phyloP scores from a whole-genome alignment of 1,284 basidiomycete species.

The Fistulinella cinereoalba region DNA sequence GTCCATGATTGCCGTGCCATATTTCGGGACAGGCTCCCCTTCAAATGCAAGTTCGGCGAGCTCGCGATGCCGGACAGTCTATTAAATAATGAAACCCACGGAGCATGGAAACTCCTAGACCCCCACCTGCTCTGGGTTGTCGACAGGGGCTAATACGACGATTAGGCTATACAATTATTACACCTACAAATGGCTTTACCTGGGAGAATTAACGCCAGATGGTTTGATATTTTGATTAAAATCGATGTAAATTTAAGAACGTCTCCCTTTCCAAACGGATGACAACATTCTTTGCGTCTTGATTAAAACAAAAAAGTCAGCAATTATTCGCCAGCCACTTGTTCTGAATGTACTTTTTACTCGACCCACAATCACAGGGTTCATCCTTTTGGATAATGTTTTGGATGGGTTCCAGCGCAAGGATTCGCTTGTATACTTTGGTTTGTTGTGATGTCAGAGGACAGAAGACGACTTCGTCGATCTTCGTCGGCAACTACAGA shows the following conservation, averaged over 20 bases:
- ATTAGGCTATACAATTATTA: conserved; percentile 3
- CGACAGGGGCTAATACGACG: conserved; percentile 48
- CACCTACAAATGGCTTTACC: conserved; percentile 37
- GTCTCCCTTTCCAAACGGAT: conserved; percentile 57
- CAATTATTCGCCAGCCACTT: neutral
- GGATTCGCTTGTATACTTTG: conserved; percentile 66
- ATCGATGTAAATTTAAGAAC: conserved; percentile 74
- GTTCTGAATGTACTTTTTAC: conserved; percentile 43
- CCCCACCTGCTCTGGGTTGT: conserved; percentile 60
- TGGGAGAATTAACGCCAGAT: conserved; percentile 78
- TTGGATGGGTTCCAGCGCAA: conserved; percentile 59
- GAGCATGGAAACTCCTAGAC: neutral
- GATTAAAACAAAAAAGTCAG: conserved; percentile 5
- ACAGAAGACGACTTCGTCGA: conserved; percentile 87
- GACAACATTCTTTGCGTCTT: conserved; percentile 66
- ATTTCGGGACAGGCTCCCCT: conserved; percentile 53
- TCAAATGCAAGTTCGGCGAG: conserved; percentile 58
- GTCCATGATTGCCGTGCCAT: conserved; percentile 57
- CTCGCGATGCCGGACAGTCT: conserved; percentile 59
- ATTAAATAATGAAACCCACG: conserved; percentile 5
- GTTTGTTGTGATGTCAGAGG: conserved; percentile 71
- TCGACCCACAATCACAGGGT: conserved; percentile 68
- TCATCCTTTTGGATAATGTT: conserved; percentile 66
- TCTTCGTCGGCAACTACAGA: conserved; percentile 73
- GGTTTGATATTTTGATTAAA: conserved; percentile 83